phyloP scores from a whole-genome alignment of 495 filamentous ascomycete species.

The Entonaema liquescens region DNA sequence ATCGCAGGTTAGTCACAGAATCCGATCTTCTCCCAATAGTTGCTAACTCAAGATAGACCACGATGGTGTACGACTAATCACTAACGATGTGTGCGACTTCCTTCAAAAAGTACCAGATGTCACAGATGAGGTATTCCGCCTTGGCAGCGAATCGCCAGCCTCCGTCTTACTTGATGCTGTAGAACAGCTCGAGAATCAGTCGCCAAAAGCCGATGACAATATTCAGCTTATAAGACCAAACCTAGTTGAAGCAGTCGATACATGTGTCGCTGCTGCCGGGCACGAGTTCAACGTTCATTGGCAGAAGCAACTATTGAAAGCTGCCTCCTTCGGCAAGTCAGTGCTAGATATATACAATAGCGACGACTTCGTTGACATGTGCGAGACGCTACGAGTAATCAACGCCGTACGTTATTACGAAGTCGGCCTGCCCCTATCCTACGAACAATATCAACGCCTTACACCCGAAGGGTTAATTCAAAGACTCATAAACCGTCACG shows the following conservation, averaged over 20 bases:
- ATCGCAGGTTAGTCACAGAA: slow-evolving; percentile 69
- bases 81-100: slow-evolving; percentile 93
- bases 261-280: slow-evolving; percentile 82
- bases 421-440: slow-evolving; percentile 89
- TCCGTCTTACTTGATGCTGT: slow-evolving; percentile 92
- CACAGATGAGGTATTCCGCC: slow-evolving; percentile 85
- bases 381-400: slow-evolving; percentile 88
- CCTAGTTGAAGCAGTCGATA: slow-evolving; percentile 90
- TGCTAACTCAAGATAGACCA: slow-evolving; percentile 76
- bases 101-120: slow-evolving; percentile 90
- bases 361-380: slow-evolving; percentile 99
- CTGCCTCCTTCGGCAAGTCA: slow-evolving; percentile 96
- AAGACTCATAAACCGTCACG: slow-evolving; percentile 84
- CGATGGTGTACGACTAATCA: slow-evolving; percentile 87
- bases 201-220: slow-evolving; percentile 96
- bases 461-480: slow-evolving; percentile 87
- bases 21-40: slow-evolving; percentile 57
- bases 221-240: slow-evolving; percentile 90
- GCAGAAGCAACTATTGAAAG: slow-evolving; percentile 95
- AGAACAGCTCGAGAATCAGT: slow-evolving; percentile 89
- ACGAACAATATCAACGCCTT: slow-evolving; percentile 87
- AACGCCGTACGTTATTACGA: slow-evolving; percentile 92
- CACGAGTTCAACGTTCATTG: slow-evolving; percentile 88
- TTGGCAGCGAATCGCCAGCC: slow-evolving; percentile 86
- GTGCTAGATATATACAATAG: slow-evolving; percentile 95